These are phyloP conservation scores for Gnomoniopsis sp. DNA, from an alignment of 2,329 filamentous ascomycete genomes.

Conservation along the genomic window DNA sequence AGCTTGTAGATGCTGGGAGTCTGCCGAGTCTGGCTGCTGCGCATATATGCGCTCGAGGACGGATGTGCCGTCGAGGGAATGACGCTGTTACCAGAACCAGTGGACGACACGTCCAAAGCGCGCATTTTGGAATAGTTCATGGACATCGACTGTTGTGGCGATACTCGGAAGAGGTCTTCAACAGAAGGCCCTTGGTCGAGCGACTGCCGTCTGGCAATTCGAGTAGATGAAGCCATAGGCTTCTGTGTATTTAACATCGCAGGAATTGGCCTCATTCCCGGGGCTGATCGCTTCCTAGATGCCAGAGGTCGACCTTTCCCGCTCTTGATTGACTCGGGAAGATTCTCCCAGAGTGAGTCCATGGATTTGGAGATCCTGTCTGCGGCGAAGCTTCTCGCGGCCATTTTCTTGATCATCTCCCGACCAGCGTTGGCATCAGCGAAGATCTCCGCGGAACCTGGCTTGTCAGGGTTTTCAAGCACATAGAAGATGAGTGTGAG, in stretches of 20 bases:
- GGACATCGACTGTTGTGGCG: conserved; percentile 29
- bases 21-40: conserved; percentile 27
- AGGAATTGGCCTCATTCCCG: conserved; percentile 36
- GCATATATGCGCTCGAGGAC: conserved; percentile 20
- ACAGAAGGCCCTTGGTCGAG: conserved; percentile 24
- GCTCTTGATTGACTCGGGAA: conserved; percentile 69
- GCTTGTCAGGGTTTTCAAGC: conserved; percentile 73
- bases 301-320: conserved; percentile 34
- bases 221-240: neutral
- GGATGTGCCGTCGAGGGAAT: conserved; percentile 30
- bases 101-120: conserved; percentile 41
- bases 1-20: conserved; percentile 57
- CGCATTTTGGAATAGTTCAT: conserved; percentile 42
- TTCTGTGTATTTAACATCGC: conserved; percentile 20
- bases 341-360: conserved; percentile 73
- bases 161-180: conserved; percentile 30
- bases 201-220: neutral
- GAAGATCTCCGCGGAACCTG: conserved; percentile 73
- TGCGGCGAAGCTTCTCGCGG: conserved; percentile 82
- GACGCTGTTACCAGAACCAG: conserved; percentile 33
- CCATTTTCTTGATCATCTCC: conserved; percentile 74
- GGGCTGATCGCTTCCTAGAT: conserved; percentile 56
- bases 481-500: conserved; percentile 77
- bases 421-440: conserved; percentile 82
- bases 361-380: conserved; percentile 79